Base-by-base conservation (phyloP, 352 stramenopile genomes). In the Pythium rhizo-oryzae region DNA sequence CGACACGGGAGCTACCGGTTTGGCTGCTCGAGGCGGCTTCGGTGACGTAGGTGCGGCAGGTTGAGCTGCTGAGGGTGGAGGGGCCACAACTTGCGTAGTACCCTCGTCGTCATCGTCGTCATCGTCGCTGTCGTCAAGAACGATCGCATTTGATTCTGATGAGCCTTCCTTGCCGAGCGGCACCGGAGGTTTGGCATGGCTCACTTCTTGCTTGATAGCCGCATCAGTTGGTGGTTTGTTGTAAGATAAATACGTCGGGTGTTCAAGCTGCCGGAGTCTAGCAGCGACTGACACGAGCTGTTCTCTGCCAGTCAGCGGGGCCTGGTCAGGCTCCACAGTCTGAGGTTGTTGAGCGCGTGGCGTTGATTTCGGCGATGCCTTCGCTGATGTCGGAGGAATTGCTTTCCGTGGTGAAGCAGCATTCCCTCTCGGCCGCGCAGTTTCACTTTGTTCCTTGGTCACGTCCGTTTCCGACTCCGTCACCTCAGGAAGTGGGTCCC, bases 61-160 rank as follows among this genome's bases (percentile, higher is more conserved):
- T 43, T 12, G 15, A 12, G 37, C 13, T 12, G 37, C 15, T 4
- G 1, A 9, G 15, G 15, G 2, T 8, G 41, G 57, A 35, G 52
- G 12, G 23, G 44, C 30, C 9, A 30, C 30, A 11, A 35, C 47
- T 24, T 19, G 28, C 3, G 12, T 16, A 18, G 9, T 33, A 2
- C 6, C 28, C 28, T 33, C 46, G n/a, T 50, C 46, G 11, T 58
- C 59, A 5, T 65, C 59, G 5, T 66, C 50, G 13, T 56, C 58
- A 0, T 79, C 73, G 37, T 80, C 83, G 16, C 78, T 89, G 30
- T 84, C 80, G 59, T 85, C 80, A 49, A 91, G 54, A 0, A 87
- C 71, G 21, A 91, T 90, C 1, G 81, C 83, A 44, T 78, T 85
- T 7, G 54, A 67, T 8, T 75, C 61, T 16, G 79, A 85, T 24